A percentile compares a stretch with the other conserved stretches of the same genome.
These are phyloP conservation scores for Bullera alba DNA, from an alignment of 768 basidiomycete species.

Conservation along the genomic window DNA sequence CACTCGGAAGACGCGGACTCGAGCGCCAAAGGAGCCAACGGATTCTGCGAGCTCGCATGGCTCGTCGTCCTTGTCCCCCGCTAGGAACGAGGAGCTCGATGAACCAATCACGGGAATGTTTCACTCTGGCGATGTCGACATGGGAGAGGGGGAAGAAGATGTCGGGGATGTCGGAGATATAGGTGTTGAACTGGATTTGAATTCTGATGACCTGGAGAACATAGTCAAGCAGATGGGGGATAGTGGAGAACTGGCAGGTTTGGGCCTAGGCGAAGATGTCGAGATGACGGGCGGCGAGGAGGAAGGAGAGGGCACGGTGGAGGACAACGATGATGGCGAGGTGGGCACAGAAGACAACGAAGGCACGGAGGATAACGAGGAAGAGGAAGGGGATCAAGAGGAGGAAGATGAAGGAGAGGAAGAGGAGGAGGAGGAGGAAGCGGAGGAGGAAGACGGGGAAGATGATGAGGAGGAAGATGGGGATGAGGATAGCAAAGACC, in stretches of 20 bases:
- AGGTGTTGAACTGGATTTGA: background rate
- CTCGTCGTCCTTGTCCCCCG: conserved; percentile 23
- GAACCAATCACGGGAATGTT: background rate
- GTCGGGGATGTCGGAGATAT: conserved; percentile 2
- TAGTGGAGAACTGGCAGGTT: too few species aligned
- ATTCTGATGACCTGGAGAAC: too few species aligned
- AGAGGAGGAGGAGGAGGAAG: conserved; percentile 2
- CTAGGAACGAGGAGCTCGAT: background rate
- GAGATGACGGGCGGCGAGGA: conserved; percentile 1
- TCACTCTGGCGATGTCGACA: background rate
- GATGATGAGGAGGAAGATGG: conserved; percentile 7
- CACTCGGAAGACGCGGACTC: background rate
- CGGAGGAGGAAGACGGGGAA: conserved; percentile 1
- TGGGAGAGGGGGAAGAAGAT: conserved; percentile 3
- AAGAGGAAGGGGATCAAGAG: background rate
- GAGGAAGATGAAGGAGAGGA: conserved; percentile 1
- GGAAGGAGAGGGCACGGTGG: conserved; percentile 1
- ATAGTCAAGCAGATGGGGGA: too few species aligned
- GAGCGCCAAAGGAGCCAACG: background rate
- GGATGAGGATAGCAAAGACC: conserved; percentile 6
- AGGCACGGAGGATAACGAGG: background rate
- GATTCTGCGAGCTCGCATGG: conserved; percentile 2
- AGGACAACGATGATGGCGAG: conserved; percentile 6
- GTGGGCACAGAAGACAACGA: conserved; percentile 1
- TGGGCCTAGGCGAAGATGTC: conserved; percentile 2